Base-by-base conservation (phyloP, 1,284 basidiomycete genomes). In the Sporisorium scitamineum region DNA sequence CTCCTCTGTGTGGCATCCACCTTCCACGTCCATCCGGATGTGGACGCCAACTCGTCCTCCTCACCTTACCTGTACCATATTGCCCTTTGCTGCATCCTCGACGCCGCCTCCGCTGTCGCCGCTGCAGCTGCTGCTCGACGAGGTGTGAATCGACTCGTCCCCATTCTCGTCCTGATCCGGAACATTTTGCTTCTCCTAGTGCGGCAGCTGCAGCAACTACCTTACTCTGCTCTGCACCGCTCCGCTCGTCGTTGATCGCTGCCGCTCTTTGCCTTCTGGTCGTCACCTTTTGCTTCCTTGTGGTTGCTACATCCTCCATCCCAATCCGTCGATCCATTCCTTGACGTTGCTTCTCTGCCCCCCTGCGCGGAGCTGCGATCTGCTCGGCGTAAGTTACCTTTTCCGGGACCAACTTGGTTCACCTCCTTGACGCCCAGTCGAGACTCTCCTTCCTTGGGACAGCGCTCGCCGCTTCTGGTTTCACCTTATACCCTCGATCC, bases 331-430 rank as follows among this genome's bases (percentile, higher is more conserved):
- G 32, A 55, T 60, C 47, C 60, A 6, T 47, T 29, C 45, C 13
- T 14, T 42, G 14, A 20, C 39, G 11, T 32, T 20, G 11, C 27
- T 24, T 20, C 24, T 3, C 44, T 31, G 13, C 22, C 8, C 26
- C 39, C n/a, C n/a, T 24, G 27, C 54, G 56, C 67, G 61, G 47
- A 50, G 61, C 57, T 61, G 50, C 51, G 24, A 27, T 39, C 22
- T 42, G 54, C 51, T 66, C 69, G 62, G 69, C 62, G 69, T 71
- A 61, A 61, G 58, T 65, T 62, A 39, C 69, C 55, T 58, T 9
- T 59, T 65, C 62, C 61, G 54, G 54, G 37, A 58, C 42, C 16
- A 18, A 5, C 11, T n/a, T 27, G 24, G 39, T 34, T 41, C 31
- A 34, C 24, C 41, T 42, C 22, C 18, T 14, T 24, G 18, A 34